These are phyloP conservation scores for Sabuloglossum arenarium DNA, from an alignment of 495 filamentous ascomycete species.

Conservation along the genomic window DNA sequence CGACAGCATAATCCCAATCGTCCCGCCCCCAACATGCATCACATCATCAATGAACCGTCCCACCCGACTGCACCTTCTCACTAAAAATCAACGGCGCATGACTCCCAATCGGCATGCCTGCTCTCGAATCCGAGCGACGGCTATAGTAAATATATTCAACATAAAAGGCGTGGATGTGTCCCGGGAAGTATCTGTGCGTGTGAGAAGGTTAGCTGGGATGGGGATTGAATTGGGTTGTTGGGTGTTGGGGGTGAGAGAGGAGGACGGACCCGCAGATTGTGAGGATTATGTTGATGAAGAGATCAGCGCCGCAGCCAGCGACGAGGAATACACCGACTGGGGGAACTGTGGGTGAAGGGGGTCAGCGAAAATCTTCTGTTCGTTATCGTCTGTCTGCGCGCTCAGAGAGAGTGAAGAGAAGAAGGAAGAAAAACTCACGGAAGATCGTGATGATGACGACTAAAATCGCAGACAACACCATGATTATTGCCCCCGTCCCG, in stretches of 20 bases:
- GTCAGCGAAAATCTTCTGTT: background rate
- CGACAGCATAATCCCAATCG: too few relatives aligned
- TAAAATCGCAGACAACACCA: too few relatives aligned
- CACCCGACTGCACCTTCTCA: conserved; percentile 53
- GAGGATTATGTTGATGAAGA: conserved; percentile 41
- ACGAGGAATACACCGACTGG: conserved; percentile 42
- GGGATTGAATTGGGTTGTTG: background rate
- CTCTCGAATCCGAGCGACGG: conserved; percentile 32
- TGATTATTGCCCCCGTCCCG: too few relatives aligned
- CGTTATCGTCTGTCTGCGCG: background rate
- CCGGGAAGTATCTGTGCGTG: conserved; percentile 33
- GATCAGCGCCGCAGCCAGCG: conserved; percentile 39
- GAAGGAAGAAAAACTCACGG: background rate
- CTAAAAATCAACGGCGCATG: conserved; percentile 61
- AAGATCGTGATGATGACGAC: conserved; percentile 5
- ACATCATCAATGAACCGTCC: too few relatives aligned
- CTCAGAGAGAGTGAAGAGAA: background rate
- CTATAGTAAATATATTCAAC: conserved; percentile 73
- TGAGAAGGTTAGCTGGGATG: background rate
- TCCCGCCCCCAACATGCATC: too few relatives aligned
- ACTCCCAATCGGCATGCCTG: conserved; percentile 23
- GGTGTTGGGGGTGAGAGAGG: background rate
- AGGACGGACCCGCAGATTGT: conserved; percentile 32
- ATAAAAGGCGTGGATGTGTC: conserved; percentile 82
- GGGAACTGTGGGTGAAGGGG: conserved; percentile 24